These are phyloP conservation scores for Solanum piurae DNA, from an alignment of 257 asterid species.

Conservation along the genomic window DNA sequence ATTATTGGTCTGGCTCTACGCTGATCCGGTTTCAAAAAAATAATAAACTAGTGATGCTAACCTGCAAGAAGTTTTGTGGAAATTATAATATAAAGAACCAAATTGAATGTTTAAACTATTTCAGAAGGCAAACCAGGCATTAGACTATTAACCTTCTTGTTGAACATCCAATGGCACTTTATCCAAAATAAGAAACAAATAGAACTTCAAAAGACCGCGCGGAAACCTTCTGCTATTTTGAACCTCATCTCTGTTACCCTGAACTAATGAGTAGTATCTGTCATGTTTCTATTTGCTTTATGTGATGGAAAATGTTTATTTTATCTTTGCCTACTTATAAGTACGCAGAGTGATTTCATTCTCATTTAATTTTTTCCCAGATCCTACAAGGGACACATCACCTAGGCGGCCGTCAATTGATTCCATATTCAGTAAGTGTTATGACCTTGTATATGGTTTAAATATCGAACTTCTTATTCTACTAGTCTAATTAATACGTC, in stretches of 20 bases:
- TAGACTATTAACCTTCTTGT: not conserved
- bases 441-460: not conserved
- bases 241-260: not conserved
- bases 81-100: not conserved
- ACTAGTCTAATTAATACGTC: not conserved
- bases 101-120: not conserved
- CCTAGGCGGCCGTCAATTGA: constrained; percentile 54
- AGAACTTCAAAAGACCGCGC: not conserved
- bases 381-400: constrained; percentile 42
- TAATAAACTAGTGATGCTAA: not conserved
- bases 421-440: constrained; percentile 44
- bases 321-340: not conserved
- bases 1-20: not conserved
- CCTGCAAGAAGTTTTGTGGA: not conserved
- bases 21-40: not conserved
- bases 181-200: not conserved
- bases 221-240: not conserved
- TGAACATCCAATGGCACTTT: not conserved
- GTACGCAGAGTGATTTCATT: not conserved
- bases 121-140: not conserved
- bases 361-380: constrained; percentile 8
- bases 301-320: not conserved
- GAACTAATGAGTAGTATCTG: not conserved
- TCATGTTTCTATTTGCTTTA: not conserved
- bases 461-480: not conserved